These are phyloP conservation scores for Erythrobasidium hasegawianum DNA, from an alignment of 1,284 basidiomycete genomes.

Conservation along the genomic window DNA sequence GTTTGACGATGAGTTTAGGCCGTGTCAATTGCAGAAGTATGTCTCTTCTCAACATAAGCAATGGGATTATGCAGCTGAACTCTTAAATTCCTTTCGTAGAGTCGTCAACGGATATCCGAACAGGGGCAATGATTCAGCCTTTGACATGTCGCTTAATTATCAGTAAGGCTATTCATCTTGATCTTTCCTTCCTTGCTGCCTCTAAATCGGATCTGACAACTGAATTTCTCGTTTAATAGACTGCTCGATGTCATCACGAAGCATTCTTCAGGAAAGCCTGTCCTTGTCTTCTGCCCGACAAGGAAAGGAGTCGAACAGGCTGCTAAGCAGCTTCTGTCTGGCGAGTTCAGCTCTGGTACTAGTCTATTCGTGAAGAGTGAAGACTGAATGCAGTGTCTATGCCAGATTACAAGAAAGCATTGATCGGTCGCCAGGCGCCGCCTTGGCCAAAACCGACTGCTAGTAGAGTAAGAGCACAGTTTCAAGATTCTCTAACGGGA, in stretches of 20 bases:
- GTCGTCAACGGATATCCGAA: constrained; percentile 52
- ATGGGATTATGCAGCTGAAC: neutral
- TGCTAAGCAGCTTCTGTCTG: constrained; percentile 68
- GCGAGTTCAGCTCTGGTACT: no score
- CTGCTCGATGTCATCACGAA: constrained; percentile 66
- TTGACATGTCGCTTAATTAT: constrained; percentile 67
- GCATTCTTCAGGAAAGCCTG: constrained; percentile 70
- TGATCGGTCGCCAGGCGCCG: constrained; percentile 13
- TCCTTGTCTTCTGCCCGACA: constrained; percentile 79
- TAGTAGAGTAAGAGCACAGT: neutral
- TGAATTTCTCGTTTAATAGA: constrained; percentile 49
- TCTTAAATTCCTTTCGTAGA: constrained; percentile 52
- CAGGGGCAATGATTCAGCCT: constrained; percentile 66
- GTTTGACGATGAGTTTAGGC: constrained; percentile 86
- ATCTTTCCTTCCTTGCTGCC: no score
- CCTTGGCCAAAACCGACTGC: constrained; percentile 22
- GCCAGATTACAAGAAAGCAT: constrained; percentile 55
- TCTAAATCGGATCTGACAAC: no score
- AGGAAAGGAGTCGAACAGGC: constrained; percentile 66
- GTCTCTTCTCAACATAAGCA: constrained; percentile 57
- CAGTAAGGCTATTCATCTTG: constrained; percentile 10
- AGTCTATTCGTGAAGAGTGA: no score
- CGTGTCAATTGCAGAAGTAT: constrained; percentile 70
- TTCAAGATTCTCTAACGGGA: neutral
- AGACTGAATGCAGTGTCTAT: no score